A percentile compares a stretch with the other conserved stretches of the same genome.
These are phyloP conservation scores for Tulasnella sp. DNA, from an alignment of 768 basidiomycete genomes.

Conservation along the genomic window DNA sequence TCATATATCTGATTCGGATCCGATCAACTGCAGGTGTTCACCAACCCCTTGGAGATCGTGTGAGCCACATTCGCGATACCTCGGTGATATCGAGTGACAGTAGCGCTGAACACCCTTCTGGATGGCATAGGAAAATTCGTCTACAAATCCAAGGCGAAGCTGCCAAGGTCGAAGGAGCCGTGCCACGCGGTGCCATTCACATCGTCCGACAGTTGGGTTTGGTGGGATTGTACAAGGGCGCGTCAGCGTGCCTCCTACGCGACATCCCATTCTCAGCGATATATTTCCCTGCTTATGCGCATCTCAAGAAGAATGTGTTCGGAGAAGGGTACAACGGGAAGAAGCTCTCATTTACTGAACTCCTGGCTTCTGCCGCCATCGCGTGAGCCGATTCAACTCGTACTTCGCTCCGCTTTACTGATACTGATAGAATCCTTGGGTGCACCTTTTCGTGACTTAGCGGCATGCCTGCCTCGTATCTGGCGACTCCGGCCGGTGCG, in stretches of 20 bases:
- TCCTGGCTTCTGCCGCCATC: slow-evolving; percentile 67
- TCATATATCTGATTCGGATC: neutral
- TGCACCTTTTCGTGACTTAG: slow-evolving; percentile 40
- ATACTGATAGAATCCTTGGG: neutral
- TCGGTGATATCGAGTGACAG: too few species aligned
- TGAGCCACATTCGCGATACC: slow-evolving; percentile 38
- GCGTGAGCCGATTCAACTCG: slow-evolving; percentile 38
- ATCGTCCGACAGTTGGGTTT: slow-evolving; percentile 89
- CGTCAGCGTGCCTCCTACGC: slow-evolving; percentile 83
- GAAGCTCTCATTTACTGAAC: slow-evolving; percentile 81
- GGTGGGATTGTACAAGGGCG: slow-evolving; percentile 85
- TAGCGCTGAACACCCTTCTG: too few species aligned
- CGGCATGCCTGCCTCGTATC: slow-evolving; percentile 95
- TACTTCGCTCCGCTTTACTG: neutral
- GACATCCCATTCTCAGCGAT: slow-evolving; percentile 97
- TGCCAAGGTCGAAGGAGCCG: slow-evolving; percentile 70
- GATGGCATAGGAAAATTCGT: slow-evolving; percentile 77
- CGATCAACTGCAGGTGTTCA: slow-evolving; percentile 58
- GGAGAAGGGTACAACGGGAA: slow-evolving; percentile 94
- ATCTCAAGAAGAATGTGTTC: slow-evolving; percentile 89
- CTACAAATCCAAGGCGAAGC: slow-evolving; percentile 93
- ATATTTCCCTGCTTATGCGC: slow-evolving; percentile 80
- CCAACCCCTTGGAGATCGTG: slow-evolving; percentile 95
- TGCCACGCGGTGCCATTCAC: slow-evolving; percentile 77
- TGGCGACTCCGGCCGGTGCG: slow-evolving; percentile 82